Conservation (phyloP, 148 eudicot species). For the Nepenthes mirabilis region DNA sequence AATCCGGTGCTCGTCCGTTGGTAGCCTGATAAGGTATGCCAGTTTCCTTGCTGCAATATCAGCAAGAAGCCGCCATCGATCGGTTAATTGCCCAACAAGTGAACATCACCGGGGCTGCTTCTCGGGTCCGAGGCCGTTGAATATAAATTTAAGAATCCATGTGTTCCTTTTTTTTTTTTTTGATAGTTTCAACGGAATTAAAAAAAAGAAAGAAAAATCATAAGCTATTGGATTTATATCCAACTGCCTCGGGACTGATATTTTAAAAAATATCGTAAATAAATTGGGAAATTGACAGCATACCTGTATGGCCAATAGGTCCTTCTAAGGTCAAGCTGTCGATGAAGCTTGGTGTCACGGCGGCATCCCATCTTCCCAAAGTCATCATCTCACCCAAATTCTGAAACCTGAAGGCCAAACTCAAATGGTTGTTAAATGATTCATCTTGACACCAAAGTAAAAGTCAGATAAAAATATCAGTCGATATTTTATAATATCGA, state of each 20-base stretch:
- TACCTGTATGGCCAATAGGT: conserved; percentile 84
- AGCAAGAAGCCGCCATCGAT: neutral
- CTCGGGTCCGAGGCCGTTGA: no score
- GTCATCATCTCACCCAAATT: conserved; percentile 98
- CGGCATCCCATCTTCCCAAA: conserved; percentile 79
- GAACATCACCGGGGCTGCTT: neutral
- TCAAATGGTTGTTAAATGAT: neutral
- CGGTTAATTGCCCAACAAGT: no score
- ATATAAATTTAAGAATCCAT: no score
- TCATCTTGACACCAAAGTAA: neutral
- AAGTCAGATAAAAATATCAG: neutral
- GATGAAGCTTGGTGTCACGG: conserved; percentile 75
- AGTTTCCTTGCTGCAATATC: conserved; percentile 71
- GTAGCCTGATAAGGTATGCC: conserved; percentile 75
- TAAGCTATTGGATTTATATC: neutral
- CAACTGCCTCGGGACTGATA: no score
- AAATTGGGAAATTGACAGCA: neutral
- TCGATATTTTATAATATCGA: no score
- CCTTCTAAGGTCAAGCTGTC: conserved; percentile 90
- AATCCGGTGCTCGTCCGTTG: conserved; percentile 82
- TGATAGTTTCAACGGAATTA: no score
- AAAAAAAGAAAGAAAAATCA: neutral
- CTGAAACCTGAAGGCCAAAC: conserved; percentile 46
- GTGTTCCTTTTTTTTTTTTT: no score
- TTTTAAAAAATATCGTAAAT: no score